A percentile compares a stretch with the other conserved stretches of the same genome.
phyloP scores from a whole-genome alignment of 2,329 filamentous ascomycete genomes.

The Zopfia rhizophila region DNA sequence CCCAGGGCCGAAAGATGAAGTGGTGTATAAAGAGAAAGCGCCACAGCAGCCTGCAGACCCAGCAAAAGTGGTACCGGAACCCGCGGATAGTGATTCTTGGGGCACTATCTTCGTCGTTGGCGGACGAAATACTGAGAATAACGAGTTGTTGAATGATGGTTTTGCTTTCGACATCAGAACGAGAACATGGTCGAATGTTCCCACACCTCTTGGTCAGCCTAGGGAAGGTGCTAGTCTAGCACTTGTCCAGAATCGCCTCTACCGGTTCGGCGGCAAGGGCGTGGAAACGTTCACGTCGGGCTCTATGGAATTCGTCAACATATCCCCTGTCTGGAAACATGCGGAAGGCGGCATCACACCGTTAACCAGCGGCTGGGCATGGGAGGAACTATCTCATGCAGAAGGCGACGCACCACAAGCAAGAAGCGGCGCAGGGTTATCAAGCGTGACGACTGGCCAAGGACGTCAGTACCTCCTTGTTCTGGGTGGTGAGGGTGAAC shows the following conservation, averaged over 20 bases:
- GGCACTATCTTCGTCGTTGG: slow-evolving; percentile 64
- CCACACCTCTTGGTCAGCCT: slow-evolving; percentile 54
- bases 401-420: slow-evolving; percentile 49
- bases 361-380: slow-evolving; percentile 44
- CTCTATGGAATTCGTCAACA: slow-evolving; percentile 44
- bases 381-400: slow-evolving; percentile 38
- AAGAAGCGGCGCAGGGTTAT: slow-evolving; percentile 56
- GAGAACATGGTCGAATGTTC: slow-evolving; percentile 62
- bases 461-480: slow-evolving; percentile 64
- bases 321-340: slow-evolving; percentile 46
- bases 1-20: slow-evolving; percentile 46
- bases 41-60: slow-evolving; percentile 56
- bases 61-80: slow-evolving; percentile 53
- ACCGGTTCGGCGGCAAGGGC: slow-evolving; percentile 55
- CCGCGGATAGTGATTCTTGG: slow-evolving; percentile 52
- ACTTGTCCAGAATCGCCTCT: slow-evolving; percentile 58
- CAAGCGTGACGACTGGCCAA: slow-evolving; percentile 62
- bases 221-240: slow-evolving; percentile 54
- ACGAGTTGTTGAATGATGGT: slow-evolving; percentile 54
- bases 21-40: slow-evolving; percentile 34
- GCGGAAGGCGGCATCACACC: slow-evolving; percentile 48
- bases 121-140: slow-evolving; percentile 47
- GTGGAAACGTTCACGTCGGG: slow-evolving; percentile 32
- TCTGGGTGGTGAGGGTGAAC: slow-evolving; percentile 57
- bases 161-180: slow-evolving; percentile 63